Base-by-base conservation (phyloP, 1,284 basidiomycete genomes). In the Sporisorium exsertum region DNA sequence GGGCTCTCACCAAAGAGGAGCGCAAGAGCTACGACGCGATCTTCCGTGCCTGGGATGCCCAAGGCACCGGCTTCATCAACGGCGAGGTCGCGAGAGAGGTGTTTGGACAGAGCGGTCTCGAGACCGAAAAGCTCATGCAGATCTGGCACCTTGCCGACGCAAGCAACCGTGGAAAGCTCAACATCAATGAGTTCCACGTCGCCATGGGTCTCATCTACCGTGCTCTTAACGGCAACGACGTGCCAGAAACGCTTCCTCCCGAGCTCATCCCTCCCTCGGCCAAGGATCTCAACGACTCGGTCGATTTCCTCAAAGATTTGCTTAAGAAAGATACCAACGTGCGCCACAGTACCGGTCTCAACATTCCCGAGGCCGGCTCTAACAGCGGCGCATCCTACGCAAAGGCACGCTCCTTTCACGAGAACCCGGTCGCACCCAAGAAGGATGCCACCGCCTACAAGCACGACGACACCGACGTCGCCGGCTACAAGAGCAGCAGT, bases 181-280 rank as follows among this genome's bases (percentile, higher is more conserved):
- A 97, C 84, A 88, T 96, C 49, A 93, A 94, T 26, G 96, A 99
- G 86, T 99, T 99, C 86, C 95, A 99, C 85, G 93, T 98, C 61
- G 97, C 96, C 1, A 99, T 99, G 96, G 95, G 94, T 67, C 88
- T 99, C 63, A 97, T 99, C 84, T 98, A 96, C 87, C 91, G 96
- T 82, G 76, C 71, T 18, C 72, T 79, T 49, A 97, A 97, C 85
- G 96, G 97, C 10, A 96, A 94, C 86, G 90, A 91, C 3, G 90
- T 99, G 50, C 97, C 97, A 0, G 91, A 94, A 42, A 88, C 89
- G 58, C 90, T 98, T 0, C 96, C 96, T 1, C 87, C 90, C 8
- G 97, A 99, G 87, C 91, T 99, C 52, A 88, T 95, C 5, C 97
- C 96, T 0, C 94, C 95, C 0, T 99, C 96, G 0, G 91, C 94